Percentiles rank a stretch among this genome's conserved stretches.
Conservation (phyloP, 768 basidiomycete species). For the Lactarius trivialis region DNA sequence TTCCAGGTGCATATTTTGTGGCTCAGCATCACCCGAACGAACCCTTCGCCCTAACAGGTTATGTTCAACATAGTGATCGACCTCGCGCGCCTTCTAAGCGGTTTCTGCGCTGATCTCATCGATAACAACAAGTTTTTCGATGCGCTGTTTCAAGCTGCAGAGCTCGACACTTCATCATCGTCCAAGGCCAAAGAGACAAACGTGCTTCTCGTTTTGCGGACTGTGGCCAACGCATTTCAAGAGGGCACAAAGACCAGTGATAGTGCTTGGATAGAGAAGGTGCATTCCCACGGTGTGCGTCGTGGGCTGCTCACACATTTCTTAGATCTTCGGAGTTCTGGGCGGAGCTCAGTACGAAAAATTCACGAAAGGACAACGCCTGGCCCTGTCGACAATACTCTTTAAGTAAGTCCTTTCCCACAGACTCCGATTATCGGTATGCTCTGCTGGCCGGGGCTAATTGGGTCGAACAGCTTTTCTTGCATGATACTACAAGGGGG, state of each 20-base stretch:
- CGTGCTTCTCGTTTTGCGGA: slow-evolving; percentile 69
- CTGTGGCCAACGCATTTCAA: slow-evolving; percentile 72
- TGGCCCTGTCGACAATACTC: slow-evolving; percentile 73
- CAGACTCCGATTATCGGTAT: neutral
- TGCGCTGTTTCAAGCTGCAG: slow-evolving; percentile 58
- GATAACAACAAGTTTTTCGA: slow-evolving; percentile 47
- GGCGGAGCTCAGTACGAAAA: slow-evolving; percentile 43
- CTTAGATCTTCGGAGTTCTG: slow-evolving; percentile 53
- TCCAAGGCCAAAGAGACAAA: slow-evolving; percentile 80
- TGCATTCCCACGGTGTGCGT: slow-evolving; percentile 25
- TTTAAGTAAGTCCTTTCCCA: slow-evolving; percentile 66
- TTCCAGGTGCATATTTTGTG: slow-evolving; percentile 47
- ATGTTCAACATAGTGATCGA: slow-evolving; percentile 60
- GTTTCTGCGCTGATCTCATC: slow-evolving; percentile 51
- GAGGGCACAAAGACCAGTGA: slow-evolving; percentile 41
- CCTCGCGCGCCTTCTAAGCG: slow-evolving; percentile 68
- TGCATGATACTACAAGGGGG: slow-evolving; percentile 45
- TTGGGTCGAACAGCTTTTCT: slow-evolving; percentile 47
- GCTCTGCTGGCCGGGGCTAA: slow-evolving; percentile 12
- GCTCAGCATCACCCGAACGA: neutral
- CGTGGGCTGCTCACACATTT: slow-evolving; percentile 1
- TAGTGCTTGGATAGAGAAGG: slow-evolving; percentile 47
- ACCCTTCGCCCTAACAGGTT: neutral
- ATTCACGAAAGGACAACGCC: slow-evolving; percentile 62
- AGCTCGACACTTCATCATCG: slow-evolving; percentile 53